A percentile compares a stretch with the other conserved stretches of the same genome.
Evolutionary conservation across 2,329 filamentous ascomycete species (phyloP).

Genomic region (Penicillium sp.): DNA sequence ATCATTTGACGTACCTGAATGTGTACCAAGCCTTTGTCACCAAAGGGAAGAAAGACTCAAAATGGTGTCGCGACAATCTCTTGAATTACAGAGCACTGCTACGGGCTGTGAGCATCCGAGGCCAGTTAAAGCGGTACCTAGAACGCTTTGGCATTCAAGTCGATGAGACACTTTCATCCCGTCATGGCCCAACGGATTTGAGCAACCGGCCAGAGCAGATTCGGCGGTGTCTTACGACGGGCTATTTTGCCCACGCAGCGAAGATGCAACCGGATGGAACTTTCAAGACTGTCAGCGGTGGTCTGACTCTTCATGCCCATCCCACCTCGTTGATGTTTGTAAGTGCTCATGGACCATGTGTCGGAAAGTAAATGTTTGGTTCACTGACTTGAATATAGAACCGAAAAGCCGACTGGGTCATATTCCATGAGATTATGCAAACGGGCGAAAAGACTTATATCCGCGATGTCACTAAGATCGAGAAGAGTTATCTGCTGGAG

Average conservation of each 20-base stretch:
- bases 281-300: constrained; percentile 80
- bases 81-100: constrained; percentile 83
- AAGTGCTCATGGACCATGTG: constrained; percentile 31
- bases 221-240: constrained; percentile 77
- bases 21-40: constrained; percentile 88
- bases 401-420: constrained; percentile 91
- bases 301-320: constrained; percentile 77
- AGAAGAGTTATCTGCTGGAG: constrained; percentile 87
- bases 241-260: constrained; percentile 91
- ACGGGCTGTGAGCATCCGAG: constrained; percentile 79
- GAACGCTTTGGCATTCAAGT: constrained; percentile 76
- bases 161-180: constrained; percentile 56
- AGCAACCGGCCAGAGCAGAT: constrained; percentile 68
- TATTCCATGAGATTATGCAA: constrained; percentile 92
- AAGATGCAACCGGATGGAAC: constrained; percentile 91
- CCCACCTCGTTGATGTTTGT: constrained; percentile 89
- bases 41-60: constrained; percentile 75
- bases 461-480: constrained; percentile 86
- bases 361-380: not conserved
- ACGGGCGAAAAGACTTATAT: constrained; percentile 86
- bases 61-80: constrained; percentile 83
- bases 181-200: constrained; percentile 31
- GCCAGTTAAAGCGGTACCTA: constrained; percentile 81
- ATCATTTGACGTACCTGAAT: constrained; percentile 88
- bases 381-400: constrained; percentile 51